Evolutionary conservation across 805 yeast genomes (phyloP), one percentile per base, ranked within the genome.

Genomic region (Saccharomycopsis guyanensis): DNA sequence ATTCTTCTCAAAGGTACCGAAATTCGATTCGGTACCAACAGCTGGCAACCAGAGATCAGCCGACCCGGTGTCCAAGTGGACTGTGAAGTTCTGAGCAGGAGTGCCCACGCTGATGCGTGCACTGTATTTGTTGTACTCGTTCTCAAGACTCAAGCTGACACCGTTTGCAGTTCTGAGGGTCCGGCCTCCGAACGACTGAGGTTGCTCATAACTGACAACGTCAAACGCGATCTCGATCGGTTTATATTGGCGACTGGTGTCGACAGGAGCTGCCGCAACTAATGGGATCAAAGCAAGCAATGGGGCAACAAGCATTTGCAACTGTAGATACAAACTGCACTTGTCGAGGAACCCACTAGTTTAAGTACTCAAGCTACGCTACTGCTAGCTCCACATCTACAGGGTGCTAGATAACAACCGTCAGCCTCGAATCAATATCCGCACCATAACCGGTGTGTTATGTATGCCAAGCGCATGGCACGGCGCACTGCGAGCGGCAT

Each of bases 51-150:
- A 72, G 35, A 72, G 55, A 49, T 71, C 74, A 0, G 76, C 68
- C 3, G 76, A 70, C 3, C 77, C 78, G 2, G 77, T 70, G 54
- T 73, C 79, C 33, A 73, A 54, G 27, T 68, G 59, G 2, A 72
- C 69, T 8, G 64, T 63, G n/a, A 72, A 47, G 25, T 60, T 57
- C 50, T 71, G 75, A 4, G 61, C 55, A 3, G 75, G 75, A 2
- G 65, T 61, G 18, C 53, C 53, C 16, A 50, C 57, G 18, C 57
- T 55, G 25, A 76, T 49, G 3, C 10, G 29, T 25, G 29, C 29
- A 10, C 29, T 25, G 29, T 25, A 25, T 10, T 25, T 25, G 29
- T 6, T 7, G 29, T 25, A 25, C 29, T 25, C 29, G 29, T 25
- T 25, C 10, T 25, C 29, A 10, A 25, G 29, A 6, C 10, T 25